Base-by-base conservation (phyloP, 257 asterid species). In the Dorcoceras hygrometricum region DNA sequence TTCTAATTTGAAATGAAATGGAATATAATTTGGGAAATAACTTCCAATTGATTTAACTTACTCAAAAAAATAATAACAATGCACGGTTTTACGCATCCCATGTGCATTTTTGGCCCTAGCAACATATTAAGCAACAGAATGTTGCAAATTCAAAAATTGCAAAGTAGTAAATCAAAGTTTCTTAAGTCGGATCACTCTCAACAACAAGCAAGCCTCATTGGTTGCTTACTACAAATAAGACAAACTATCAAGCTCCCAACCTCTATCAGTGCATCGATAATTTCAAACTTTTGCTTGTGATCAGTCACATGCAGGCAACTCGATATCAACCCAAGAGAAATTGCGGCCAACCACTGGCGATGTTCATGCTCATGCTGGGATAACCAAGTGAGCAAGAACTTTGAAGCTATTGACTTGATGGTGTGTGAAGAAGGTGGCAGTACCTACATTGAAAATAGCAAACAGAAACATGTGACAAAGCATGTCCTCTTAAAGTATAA, bases 311-410 rank as follows among this genome's bases (percentile, higher is more conserved):
- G 97, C 74, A 90, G 85, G 83, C 92, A 82, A 85, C 96, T 88
- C 69, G 97, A 82, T 71, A 94, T 80, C 86, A 90, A 73, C 66
- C 99, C 99, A 73, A 94, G 87, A 82, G 97, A 88, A 66, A 94
- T 88, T 56, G 97, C 97, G 26, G 97, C 95, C 63, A 96, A 80
- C 96, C 97, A 94, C 80, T 94, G 99, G 71, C 89, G 95, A 62
- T 82, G 70, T 79, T 94, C 99, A 50, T 90, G 97, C 68, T 88
- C 97, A 77, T 84, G 79, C 77, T 90, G 96, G 62, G 79, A 78
- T 69, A 88, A 64, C 99, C 99, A 90, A 68, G 76, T 76, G 55
- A 89, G 76, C 74, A 94, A 80, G 79, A 88, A 90, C 72, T 85
- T 80, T 53, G 99, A 88, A 71, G 96, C 95, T 71, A 80, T 69